phyloP scores from a whole-genome alignment of 352 stramenopile species.

The Phytophthora agathidicida region DNA sequence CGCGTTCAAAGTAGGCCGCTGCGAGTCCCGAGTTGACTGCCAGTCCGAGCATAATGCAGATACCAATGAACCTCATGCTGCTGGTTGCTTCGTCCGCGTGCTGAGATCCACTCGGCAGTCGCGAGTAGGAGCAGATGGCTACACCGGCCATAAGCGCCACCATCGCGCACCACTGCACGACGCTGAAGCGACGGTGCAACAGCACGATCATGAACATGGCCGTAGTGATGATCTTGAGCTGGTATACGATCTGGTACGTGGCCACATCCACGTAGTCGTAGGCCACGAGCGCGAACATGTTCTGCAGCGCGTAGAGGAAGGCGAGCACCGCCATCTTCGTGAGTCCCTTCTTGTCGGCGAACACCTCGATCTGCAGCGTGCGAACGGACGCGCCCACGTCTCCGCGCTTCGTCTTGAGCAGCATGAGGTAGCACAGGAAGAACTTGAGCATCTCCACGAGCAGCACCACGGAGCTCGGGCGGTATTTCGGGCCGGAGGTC shows the following conservation, averaged over 20 bases:
- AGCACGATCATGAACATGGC: conserved; percentile 91
- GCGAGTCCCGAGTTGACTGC: conserved; percentile 88
- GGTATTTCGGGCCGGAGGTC: conserved; percentile 77
- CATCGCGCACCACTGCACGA: conserved; percentile 87
- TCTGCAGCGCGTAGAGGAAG: conserved; percentile 88
- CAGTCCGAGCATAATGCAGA: conserved; percentile 80
- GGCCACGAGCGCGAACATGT: conserved; percentile 86
- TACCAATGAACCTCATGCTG: conserved; percentile 72
- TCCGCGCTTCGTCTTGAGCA: conserved; percentile 70
- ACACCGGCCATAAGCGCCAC: conserved; percentile 86
- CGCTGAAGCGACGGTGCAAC: conserved; percentile 83
- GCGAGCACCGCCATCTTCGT: conserved; percentile 88
- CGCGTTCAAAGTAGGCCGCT: conserved; percentile 86
- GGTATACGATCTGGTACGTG: conserved; percentile 92
- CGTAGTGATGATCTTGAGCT: conserved; percentile 92
- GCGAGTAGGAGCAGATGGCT: conserved; percentile 86
- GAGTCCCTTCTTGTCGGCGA: conserved; percentile 75
- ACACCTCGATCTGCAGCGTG: conserved; percentile 78
- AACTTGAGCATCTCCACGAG: conserved; percentile 89
- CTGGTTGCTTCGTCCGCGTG: conserved; percentile 31
- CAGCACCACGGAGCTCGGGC: conserved; percentile 76
- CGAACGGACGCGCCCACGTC: conserved; percentile 57
- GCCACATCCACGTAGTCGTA: conserved; percentile 91
- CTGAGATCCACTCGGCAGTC: conserved; percentile 42
- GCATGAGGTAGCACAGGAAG: conserved; percentile 74